Evolutionary conservation across 441 rosid genomes (phyloP), one percentile per base, ranked within the genome.

Genomic region (Gossypium lobatum): DNA sequence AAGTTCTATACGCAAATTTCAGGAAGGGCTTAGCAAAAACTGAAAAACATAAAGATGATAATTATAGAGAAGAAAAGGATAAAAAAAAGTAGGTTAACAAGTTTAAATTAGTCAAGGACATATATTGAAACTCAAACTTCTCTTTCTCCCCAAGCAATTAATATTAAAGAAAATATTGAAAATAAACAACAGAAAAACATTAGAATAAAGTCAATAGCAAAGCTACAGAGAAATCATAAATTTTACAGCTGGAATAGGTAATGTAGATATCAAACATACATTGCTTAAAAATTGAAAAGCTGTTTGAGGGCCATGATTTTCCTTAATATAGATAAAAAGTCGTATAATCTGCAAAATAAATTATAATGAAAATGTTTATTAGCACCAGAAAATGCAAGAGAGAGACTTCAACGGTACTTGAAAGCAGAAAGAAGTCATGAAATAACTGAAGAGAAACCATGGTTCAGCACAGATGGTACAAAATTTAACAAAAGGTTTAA

Each of bases 281-380:
- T 89, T 88, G 85, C 92, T 89, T 82, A 96, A 78, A 83, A 96
- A 96, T 84, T 87, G 91, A 81, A 94, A 92, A 85, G 99, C 98
- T 72, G 85, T 82, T 76, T 74, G 90, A 72, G 80, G 84, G 77
- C 92, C 98, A 39, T 89, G 86, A 84, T 88, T 93, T 85, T 96
- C 98, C 88, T 94, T 85, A 75, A 90, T 78, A 84, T 92, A 90
- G 73, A 85, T 69, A 85, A 96, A 96, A 72, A 96, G 96, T 65
- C 88, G 88, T 80, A 92, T 96, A 57, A 91, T 87, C 98, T 96
- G 92, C 93, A 80, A 80, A 81, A 80, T 20, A 67, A 18, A 16
- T 76, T 64, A 74, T 63, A 78, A 55, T 64, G 73, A 57, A 64
- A 55, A 71, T 58, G 54, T 55, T 54, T 65, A 66, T 79, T 59